Percentiles rank a stretch among this genome's conserved stretches.
These are phyloP conservation scores for Colletotrichum orbiculare DNA, from an alignment of 2,329 filamentous ascomycete genomes.

Conservation along the genomic window DNA sequence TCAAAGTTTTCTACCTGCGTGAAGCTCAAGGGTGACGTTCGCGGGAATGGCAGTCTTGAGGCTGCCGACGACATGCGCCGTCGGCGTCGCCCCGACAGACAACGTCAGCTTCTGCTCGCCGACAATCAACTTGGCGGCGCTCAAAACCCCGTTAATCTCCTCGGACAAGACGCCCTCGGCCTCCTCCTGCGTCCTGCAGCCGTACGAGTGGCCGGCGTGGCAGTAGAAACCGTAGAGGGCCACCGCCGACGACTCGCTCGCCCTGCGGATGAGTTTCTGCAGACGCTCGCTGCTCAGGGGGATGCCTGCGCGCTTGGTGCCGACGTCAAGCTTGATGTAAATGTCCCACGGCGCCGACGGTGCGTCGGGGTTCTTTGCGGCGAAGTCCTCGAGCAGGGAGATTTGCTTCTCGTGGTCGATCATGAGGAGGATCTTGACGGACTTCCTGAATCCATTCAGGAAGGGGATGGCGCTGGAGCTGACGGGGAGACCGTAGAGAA, in stretches of 20 bases:
- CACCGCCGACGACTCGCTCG: slow-evolving; percentile 43
- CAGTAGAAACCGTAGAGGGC: slow-evolving; percentile 51
- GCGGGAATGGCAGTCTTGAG: slow-evolving; percentile 44
- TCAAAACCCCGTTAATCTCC: slow-evolving; percentile 46
- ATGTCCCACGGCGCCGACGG: slow-evolving; percentile 44
- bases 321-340: slow-evolving; percentile 52
- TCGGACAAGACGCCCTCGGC: slow-evolving; percentile 44
- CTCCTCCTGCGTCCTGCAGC: slow-evolving; percentile 43
- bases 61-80: slow-evolving; percentile 48
- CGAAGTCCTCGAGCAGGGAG: slow-evolving; percentile 42
- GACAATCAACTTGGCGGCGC: slow-evolving; percentile 44
- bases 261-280: slow-evolving; percentile 41
- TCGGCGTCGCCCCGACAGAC: slow-evolving; percentile 50
- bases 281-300: slow-evolving; percentile 42
- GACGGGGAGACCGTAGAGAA: slow-evolving; percentile 54
- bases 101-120: slow-evolving; percentile 43
- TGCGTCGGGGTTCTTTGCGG: background rate
- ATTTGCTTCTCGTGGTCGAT: slow-evolving; percentile 50
- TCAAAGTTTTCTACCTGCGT: slow-evolving; percentile 43
- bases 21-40: slow-evolving; percentile 49
- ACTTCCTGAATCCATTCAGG: slow-evolving; percentile 43
- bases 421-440: slow-evolving; percentile 49
- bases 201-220: slow-evolving; percentile 52
- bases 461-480: slow-evolving; percentile 47
- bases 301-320: slow-evolving; percentile 49